phyloP scores from a whole-genome alignment of 1,284 basidiomycete species.

The Leccinum fuscescens region DNA sequence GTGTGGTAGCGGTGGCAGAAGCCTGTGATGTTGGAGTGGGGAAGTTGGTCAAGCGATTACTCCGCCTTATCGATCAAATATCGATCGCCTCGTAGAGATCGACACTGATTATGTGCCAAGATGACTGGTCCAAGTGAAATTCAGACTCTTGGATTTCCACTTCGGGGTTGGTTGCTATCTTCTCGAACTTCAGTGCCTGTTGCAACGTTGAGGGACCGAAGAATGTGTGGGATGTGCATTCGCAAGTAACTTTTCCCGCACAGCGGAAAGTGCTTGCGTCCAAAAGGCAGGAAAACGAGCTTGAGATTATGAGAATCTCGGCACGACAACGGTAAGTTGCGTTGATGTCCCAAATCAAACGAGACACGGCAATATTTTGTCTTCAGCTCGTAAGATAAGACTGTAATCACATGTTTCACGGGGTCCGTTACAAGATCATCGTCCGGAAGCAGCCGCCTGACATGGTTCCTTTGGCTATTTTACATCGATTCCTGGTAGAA shows the following conservation, averaged over 20 bases:
- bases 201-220: too few species aligned
- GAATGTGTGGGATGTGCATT: background rate
- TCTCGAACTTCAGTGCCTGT: too few species aligned
- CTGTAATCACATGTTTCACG: background rate
- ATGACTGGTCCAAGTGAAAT: too few species aligned
- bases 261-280: too few species aligned
- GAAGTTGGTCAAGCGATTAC: too few species aligned
- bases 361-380: background rate
- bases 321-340: background rate
- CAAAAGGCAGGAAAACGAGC: background rate
- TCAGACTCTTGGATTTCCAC: too few species aligned
- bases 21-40: too few species aligned
- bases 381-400: slow-evolving; percentile 5
- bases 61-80: too few species aligned
- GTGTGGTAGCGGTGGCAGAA: too few species aligned
- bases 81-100: too few species aligned
- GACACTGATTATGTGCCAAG: too few species aligned
- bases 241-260: background rate
- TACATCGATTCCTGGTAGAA: background rate
- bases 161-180: too few species aligned
- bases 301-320: background rate
- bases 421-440: slow-evolving; percentile 3
- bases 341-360: background rate
- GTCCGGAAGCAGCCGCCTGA: background rate
- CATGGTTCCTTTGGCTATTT: background rate